Percentiles rank a stretch among this genome's conserved stretches.
Conservation (phyloP, 352 stramenopile genomes). For the Globisporangium recalcitrans region DNA sequence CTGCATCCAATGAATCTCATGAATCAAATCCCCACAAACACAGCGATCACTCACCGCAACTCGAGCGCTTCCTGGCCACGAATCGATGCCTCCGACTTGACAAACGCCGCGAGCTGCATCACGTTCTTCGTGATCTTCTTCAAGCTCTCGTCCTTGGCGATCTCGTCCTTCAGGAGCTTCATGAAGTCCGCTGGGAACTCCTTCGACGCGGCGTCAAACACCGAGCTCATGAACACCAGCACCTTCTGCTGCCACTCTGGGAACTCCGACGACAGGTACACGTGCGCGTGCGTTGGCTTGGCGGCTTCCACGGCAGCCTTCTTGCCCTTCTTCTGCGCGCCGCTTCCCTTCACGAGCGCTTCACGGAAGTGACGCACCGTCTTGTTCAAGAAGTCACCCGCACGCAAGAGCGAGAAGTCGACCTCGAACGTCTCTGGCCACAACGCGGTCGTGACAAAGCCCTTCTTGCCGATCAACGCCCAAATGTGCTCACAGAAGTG, state of each 20-base stretch:
- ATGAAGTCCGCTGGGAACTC: conserved; percentile 82
- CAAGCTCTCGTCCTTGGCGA: conserved; percentile 69
- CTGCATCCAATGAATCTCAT: conserved; percentile 3
- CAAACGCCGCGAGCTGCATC: conserved; percentile 97
- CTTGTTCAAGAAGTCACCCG: conserved; percentile 92
- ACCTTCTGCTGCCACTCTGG: conserved; percentile 83
- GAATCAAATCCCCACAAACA: conserved; percentile 5
- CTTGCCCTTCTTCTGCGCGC: conserved; percentile 87
- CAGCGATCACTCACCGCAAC: conserved; percentile 48
- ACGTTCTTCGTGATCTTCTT: conserved; percentile 92
- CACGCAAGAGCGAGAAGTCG: conserved; percentile 90
- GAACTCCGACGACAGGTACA: conserved; percentile 85
- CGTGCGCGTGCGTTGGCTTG: conserved; percentile 85
- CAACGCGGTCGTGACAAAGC: conserved; percentile 85
- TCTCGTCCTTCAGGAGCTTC: conserved; percentile 78
- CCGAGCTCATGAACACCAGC: conserved; percentile 71
- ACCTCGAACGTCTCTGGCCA: conserved; percentile 88
- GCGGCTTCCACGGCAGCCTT: conserved; percentile 78
- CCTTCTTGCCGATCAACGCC: conserved; percentile 89
- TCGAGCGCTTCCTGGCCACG: conserved; percentile 92
- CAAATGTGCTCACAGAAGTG: conserved; percentile 94
- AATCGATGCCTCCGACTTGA: conserved; percentile 91
- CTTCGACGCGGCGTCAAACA: conserved; percentile 59
- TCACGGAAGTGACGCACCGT: conserved; percentile 90
- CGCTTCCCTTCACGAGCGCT: conserved; percentile 60